Percentiles rank a stretch among this genome's conserved stretches.
Evolutionary conservation across 2,329 filamentous ascomycete genomes (phyloP).

Genomic region (Talaromyces verruculosus): DNA sequence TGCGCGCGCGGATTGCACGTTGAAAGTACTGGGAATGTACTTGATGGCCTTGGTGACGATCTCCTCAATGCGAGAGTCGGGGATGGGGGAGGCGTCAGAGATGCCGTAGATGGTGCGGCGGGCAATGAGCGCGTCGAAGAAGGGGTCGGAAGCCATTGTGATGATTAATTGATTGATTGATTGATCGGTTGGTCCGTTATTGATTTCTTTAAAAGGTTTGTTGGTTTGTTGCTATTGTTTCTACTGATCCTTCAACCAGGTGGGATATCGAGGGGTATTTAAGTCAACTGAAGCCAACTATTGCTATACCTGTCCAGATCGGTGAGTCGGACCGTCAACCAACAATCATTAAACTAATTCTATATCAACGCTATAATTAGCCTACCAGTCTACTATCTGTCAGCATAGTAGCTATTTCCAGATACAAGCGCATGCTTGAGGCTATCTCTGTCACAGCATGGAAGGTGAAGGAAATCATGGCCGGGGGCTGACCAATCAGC

Average conservation of each 20-base stretch:
- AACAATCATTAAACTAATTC: background rate
- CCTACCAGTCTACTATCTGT: background rate
- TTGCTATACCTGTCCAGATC: background rate
- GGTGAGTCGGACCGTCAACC: background rate
- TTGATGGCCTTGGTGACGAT: constrained; percentile 50
- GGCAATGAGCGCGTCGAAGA: constrained; percentile 30
- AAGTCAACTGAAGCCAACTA: background rate
- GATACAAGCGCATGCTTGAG: background rate
- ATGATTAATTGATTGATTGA: background rate
- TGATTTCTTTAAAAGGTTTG: too few relatives aligned
- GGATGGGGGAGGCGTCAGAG: constrained; percentile 29
- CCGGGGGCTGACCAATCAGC: background rate
- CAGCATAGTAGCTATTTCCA: background rate
- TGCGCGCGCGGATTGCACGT: constrained; percentile 66
- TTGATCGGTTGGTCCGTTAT: background rate
- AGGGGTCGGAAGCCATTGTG: constrained; percentile 20
- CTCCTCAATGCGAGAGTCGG: constrained; percentile 32
- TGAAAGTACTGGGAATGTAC: constrained; percentile 66
- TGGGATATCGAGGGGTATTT: constrained; percentile 6
- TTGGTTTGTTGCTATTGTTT: background rate
- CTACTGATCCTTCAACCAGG: background rate
- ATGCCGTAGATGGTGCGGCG: constrained; percentile 35
- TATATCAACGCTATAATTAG: background rate
- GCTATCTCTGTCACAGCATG: background rate
- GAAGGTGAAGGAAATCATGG: background rate